Conservation (phyloP, 1,284 basidiomycete genomes). For the Moesziomyces antarcticus region DNA sequence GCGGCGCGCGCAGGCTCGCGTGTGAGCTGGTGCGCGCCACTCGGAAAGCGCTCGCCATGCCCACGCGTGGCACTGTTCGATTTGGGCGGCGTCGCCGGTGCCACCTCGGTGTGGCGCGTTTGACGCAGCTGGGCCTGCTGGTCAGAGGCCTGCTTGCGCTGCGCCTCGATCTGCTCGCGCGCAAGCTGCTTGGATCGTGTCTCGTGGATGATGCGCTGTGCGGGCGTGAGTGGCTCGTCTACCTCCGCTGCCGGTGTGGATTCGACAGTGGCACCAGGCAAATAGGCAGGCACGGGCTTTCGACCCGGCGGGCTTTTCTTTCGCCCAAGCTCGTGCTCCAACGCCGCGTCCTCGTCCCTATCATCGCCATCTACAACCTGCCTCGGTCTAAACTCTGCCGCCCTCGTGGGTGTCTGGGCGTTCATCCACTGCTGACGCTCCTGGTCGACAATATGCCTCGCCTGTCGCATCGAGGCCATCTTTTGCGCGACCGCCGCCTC, state of each 20-base stretch:
- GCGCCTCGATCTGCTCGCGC: slow-evolving; percentile 39
- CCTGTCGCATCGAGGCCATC: slow-evolving; percentile 54
- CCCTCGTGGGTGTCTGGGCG: slow-evolving; percentile 15
- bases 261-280: slow-evolving; percentile 4
- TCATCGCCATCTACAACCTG: slow-evolving; percentile 31
- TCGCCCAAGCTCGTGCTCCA: slow-evolving; percentile 23
- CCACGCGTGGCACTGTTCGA: background rate
- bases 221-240: slow-evolving; percentile 51
- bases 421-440: slow-evolving; percentile 50
- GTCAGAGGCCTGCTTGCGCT: slow-evolving; percentile 15
- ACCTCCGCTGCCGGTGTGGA: slow-evolving; percentile 8
- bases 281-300: slow-evolving; percentile 47
- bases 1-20: slow-evolving; percentile 15
- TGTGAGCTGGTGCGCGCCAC: slow-evolving; percentile 39
- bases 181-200: slow-evolving; percentile 53
- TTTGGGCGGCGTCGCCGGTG: slow-evolving; percentile 25
- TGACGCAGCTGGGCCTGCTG: slow-evolving; percentile 11
- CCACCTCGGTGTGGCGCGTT: background rate
- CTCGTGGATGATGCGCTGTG: slow-evolving; percentile 60
- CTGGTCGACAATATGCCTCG: slow-evolving; percentile 59
- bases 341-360: slow-evolving; percentile 13
- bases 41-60: slow-evolving; percentile 27
- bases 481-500: slow-evolving; percentile 54
- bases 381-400: slow-evolving; percentile 16
- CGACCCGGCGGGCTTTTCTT: slow-evolving; percentile 52